Evolutionary conservation across 768 basidiomycete species (phyloP), one percentile per base, ranked within the genome.

Genomic region (Collybia nuda): DNA sequence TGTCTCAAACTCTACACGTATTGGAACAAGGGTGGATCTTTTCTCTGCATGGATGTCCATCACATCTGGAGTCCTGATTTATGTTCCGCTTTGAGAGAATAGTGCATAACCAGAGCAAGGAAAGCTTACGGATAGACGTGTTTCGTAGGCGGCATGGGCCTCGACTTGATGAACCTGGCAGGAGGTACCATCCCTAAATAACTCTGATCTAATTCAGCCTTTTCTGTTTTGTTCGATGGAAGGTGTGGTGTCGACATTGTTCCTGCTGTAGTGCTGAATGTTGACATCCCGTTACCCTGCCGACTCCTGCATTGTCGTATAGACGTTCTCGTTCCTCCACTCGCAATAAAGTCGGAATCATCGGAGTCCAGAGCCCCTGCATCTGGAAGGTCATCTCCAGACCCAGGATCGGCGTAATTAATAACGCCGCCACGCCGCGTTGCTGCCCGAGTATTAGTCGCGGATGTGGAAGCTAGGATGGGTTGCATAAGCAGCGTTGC

Each of bases 1-100:
- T 9, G 89, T 93, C 64, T 98, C 95, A 60, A 99, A 85, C 59
- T 98, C 95, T 46, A 99, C 90, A 40, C 92, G 90, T 51, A 99
- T 92, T 2, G 97, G 97, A 11, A 98, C 84, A 28, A 96, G 82
- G 0, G 76, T 66, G 0, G 75, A 62, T 38, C 69, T 67, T 50
- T 67, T 71, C 44, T 74, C 63, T 2, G 90, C 88, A 59, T 90
- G 83, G 15, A 64, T 64, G 44, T 86, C 80, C 26, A 96, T 66
- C 11, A 75, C 69, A 26, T 92, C 86, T 40, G 78, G 76, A 1
- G 85, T 62, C 40, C 93, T 91, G 12, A 11, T 32, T 32, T 32
- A 32, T 14, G 71, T 66, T 57, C 37, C 36, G 17, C 32, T n/a
- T 44, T 37, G 32, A 39, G 48, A 53, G 19, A 32, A 26, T 38